phyloP scores from a whole-genome alignment of 805 yeast species.

The Komagataella kurtzmanii region DNA sequence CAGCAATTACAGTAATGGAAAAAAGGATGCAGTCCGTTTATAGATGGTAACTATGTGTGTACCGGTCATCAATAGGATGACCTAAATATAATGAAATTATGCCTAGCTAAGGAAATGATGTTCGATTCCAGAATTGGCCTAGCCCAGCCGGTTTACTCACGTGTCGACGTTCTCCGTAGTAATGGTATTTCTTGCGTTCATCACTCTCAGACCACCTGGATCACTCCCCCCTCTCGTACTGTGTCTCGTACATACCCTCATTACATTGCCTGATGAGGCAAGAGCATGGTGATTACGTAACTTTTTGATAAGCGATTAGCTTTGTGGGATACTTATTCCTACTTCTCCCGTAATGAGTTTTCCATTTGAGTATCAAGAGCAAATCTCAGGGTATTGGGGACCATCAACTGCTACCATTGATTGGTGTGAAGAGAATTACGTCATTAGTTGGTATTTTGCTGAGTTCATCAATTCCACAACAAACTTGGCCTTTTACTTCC shows the following conservation, averaged over 20 bases:
- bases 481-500: conserved; percentile 36
- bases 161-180: no score
- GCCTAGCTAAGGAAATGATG: neutral
- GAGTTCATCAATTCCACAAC: conserved; percentile 86
- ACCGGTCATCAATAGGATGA: neutral
- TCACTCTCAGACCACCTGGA: neutral
- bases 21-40: neutral
- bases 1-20: neutral
- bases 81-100: neutral
- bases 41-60: neutral
- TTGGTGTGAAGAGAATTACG: conserved; percentile 96
- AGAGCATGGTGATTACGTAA: neutral
- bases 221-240: neutral
- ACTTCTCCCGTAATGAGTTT: neutral
- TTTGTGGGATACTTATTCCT: neutral
- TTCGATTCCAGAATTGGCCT: neutral
- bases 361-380: neutral
- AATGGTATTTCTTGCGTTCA: no score
- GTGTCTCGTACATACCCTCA: neutral
- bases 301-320: neutral
- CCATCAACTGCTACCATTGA: conserved; percentile 81
- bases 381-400: conserved; percentile 47
- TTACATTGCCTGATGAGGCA: neutral
- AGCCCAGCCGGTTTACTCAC: no score
- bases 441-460: conserved; percentile 72